phyloP scores from a whole-genome alignment of 345 rosid genomes.

The Angophora floribunda region DNA sequence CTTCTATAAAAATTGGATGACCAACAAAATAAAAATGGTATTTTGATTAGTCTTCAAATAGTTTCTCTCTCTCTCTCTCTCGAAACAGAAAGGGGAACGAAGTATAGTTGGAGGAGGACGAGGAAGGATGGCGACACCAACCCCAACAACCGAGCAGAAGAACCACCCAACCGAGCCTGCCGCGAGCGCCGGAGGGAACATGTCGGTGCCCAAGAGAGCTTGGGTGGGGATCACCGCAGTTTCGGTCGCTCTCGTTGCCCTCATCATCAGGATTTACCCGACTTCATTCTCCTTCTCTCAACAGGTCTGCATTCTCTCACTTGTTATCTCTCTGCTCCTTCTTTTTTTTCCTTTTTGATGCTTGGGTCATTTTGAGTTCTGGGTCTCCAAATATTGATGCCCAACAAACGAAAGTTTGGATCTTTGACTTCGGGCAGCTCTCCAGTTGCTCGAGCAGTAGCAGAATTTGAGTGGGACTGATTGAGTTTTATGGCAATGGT shows the following conservation, averaged over 20 bases:
- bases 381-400: not conserved
- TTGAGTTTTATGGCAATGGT: not conserved
- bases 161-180: not conserved
- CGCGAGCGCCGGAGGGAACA: not conserved
- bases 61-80: not conserved
- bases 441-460: not conserved
- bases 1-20: not conserved
- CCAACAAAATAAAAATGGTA: not conserved
- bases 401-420: not conserved
- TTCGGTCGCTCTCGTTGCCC: constrained; percentile 32
- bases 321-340: not conserved
- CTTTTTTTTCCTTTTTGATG: not conserved
- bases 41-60: not conserved
- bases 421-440: not conserved
- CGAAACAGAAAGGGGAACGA: not conserved
- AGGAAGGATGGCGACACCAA: not conserved
- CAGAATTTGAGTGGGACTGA: not conserved
- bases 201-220: constrained; percentile 4
- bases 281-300: constrained; percentile 9
- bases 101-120: not conserved
- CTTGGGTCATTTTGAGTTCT: not conserved
- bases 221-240: constrained; percentile 20
- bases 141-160: not conserved
- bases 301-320: constrained; percentile 19
- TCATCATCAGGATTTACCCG: constrained; percentile 28